These are phyloP conservation scores for Jatropha podagrica DNA, from an alignment of 441 rosid species.

Conservation along the genomic window DNA sequence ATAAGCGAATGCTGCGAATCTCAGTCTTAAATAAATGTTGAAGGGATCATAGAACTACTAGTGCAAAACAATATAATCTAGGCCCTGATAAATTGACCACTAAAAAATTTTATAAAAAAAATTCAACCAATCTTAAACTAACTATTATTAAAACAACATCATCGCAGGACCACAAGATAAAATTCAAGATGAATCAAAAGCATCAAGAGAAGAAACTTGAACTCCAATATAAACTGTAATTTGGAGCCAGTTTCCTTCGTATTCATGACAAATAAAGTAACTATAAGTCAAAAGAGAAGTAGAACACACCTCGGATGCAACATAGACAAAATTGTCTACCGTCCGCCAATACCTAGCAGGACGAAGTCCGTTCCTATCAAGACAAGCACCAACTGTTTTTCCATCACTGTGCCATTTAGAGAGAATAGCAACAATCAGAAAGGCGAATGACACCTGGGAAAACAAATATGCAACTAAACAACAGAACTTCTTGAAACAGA, in stretches of 20 bases:
- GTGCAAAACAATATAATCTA: background rate
- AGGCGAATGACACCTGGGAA: constrained; percentile 36
- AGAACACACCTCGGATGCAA: constrained; percentile 93
- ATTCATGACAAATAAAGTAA: constrained; percentile 16
- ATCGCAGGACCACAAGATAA: background rate
- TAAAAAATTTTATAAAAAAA: background rate
- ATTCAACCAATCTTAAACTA: background rate
- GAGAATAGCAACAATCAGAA: constrained; percentile 42
- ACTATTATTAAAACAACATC: background rate
- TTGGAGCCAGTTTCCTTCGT: constrained; percentile 10
- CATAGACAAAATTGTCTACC: constrained; percentile 90
- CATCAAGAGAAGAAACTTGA: background rate
- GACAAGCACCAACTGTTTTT: constrained; percentile 99
- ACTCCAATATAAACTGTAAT: constrained; percentile 3
- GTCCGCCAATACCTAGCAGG: constrained; percentile 99
- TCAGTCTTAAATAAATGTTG: background rate
- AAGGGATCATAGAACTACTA: background rate
- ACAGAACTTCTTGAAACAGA: background rate
- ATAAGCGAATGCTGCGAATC: background rate
- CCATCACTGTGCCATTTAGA: constrained; percentile 83
- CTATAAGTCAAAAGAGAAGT: constrained; percentile 25
- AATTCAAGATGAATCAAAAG: background rate
- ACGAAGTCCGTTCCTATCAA: constrained; percentile 99
- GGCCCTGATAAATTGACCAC: background rate
- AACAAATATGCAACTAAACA: constrained; percentile 24